Evolutionary conservation across 305 asterid species (phyloP), one percentile per base, ranked within the genome.

Genomic region (Nicotiana rustica): DNA sequence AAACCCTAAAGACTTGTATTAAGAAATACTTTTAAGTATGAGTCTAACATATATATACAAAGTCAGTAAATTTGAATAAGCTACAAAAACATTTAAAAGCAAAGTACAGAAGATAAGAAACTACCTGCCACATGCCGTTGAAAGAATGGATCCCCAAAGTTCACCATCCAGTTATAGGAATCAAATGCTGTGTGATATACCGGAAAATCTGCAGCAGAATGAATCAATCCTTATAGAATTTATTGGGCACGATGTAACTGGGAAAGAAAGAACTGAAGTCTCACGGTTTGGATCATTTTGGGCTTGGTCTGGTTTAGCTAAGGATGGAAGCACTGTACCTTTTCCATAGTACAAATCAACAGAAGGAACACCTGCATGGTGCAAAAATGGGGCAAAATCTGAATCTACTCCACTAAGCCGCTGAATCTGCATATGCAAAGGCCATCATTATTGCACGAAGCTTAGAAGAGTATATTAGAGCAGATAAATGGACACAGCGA

Each of bases 101-200:
- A 31, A 33, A 59, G 25, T 62, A 69, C 21, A 59, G 17, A 70
- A 85, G 67, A 70, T 80, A 66, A 81, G 67, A 71, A 83, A 66
- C 76, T 85, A 92, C 98, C 96, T 84, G 97, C 86, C 33, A 92
- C 93, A 25, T 94, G 99, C 62, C 98, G 96, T 71, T 91, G 93
- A 88, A 96, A 96, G 70, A 88, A 84, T 57, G 99, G 99, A 85
- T 96, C 99, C 67, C 99, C 99, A 71, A 78, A 80, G 35, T 87
- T 92, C 79, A 66, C 66, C 97, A 96, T 94, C 99, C 99, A 96
- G 68, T 90, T 91, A 83, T 92, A 96, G 78, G 99, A 92, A 89
- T 96, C 99, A 59, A 90, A 96, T 81, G 96, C 97, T 47, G 99
- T 94, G 90, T 96, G 99, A 89, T 96, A 96, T 82, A 93, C 98